Percentiles rank a stretch among this genome's conserved stretches.
Evolutionary conservation across 805 yeast genomes (phyloP).

Genomic region (Hanseniaspora singularis): DNA sequence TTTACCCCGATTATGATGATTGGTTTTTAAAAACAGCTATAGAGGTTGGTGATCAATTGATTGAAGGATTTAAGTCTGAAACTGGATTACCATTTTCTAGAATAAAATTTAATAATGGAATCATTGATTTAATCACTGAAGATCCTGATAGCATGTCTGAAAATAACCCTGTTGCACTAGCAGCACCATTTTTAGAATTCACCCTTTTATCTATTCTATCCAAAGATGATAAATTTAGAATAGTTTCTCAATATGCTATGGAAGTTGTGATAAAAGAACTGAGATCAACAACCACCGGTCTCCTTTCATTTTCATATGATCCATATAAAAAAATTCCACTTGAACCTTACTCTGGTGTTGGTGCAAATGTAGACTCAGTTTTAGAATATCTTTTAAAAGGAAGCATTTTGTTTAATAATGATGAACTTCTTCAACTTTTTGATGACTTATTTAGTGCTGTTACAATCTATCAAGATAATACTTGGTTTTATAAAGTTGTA

Average conservation of each 20-base stretch:
- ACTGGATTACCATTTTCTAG: constrained; percentile 69
- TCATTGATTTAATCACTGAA: constrained; percentile 32
- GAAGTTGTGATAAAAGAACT: constrained; percentile 53
- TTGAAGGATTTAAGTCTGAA: constrained; percentile 56
- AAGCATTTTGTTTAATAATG: constrained; percentile 58
- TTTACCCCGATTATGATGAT: neutral
- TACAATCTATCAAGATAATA: constrained; percentile 38
- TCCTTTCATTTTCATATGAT: constrained; percentile 69
- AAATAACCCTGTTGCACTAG: constrained; percentile 81
- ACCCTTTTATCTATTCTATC: constrained; percentile 63
- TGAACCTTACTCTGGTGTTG: constrained; percentile 60
- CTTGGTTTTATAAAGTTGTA: constrained; percentile 47
- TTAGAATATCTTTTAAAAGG: constrained; percentile 79
- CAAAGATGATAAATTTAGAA: constrained; percentile 59
- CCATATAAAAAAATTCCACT: constrained; percentile 45
- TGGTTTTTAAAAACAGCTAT: constrained; percentile 25
- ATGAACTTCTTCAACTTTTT: constrained; percentile 45
- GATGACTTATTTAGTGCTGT: constrained; percentile 47
- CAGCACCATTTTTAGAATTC: constrained; percentile 71
- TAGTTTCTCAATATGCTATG: constrained; percentile 49
- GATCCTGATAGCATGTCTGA: constrained; percentile 38
- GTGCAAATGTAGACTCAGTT: constrained; percentile 85
- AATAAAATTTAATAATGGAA: constrained; percentile 51
- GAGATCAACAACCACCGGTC: constrained; percentile 41
- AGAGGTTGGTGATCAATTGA: neutral